Percentiles rank a stretch among this genome's conserved stretches.
Evolutionary conservation across 2,329 filamentous ascomycete genomes (phyloP).

Genomic region (Knufia petricola): DNA sequence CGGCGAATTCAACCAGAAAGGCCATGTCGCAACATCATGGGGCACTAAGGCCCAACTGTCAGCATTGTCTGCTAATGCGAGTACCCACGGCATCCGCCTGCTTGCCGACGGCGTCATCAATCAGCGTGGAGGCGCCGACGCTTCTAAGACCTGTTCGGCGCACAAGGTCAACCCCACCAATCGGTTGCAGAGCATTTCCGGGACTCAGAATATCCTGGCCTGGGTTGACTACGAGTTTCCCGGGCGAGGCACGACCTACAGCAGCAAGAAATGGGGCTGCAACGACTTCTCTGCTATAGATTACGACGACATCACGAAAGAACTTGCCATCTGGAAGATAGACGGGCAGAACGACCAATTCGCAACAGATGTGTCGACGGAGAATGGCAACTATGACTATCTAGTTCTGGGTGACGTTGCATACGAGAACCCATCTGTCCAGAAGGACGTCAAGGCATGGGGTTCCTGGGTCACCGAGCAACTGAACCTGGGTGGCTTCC

Average conservation of each 20-base stretch:
- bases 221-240: conserved; percentile 2
- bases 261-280: conserved; percentile 6
- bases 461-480: conserved; percentile 56
- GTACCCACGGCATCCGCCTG: neutral
- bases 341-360: conserved; percentile 21
- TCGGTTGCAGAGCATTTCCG: neutral
- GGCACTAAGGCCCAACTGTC: conserved; percentile 1
- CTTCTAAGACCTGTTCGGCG: neutral
- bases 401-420: conserved; percentile 64
- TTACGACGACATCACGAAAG: conserved; percentile 3
- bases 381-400: conserved; percentile 47
- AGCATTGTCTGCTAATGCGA: neutral
- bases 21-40: conserved; percentile 1
- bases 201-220: neutral
- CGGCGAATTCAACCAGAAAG: conserved; percentile 5
- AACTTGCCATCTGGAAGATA: conserved; percentile 3
- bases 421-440: conserved; percentile 54
- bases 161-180: conserved; percentile 4
- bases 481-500: conserved; percentile 54
- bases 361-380: conserved; percentile 45
- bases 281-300: conserved; percentile 5
- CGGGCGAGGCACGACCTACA: neutral
- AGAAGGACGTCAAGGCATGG: conserved; percentile 56
- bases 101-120: conserved; percentile 4
- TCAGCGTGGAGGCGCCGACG: conserved; percentile 5